A percentile compares a stretch with the other conserved stretches of the same genome.
These are phyloP conservation scores for Telfairia occidentalis DNA, from an alignment of 331 rosid genomes.

Conservation along the genomic window DNA sequence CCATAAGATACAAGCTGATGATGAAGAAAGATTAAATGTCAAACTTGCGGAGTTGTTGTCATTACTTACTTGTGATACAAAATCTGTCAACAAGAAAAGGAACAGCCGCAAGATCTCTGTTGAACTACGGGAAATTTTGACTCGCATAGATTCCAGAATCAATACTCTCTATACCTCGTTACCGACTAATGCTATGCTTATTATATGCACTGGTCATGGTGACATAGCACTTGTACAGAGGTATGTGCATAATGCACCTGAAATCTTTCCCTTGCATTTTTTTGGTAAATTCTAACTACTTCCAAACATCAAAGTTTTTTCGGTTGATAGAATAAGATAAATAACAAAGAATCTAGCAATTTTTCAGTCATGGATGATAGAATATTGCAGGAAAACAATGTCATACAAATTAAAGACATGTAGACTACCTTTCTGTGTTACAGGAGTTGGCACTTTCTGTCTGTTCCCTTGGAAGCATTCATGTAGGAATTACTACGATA, in stretches of 20 bases:
- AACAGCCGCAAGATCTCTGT: slow-evolving; percentile 26
- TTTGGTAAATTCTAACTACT: not conserved
- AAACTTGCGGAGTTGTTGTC: slow-evolving; percentile 79
- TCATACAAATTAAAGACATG: not conserved
- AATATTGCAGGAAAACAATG: not conserved
- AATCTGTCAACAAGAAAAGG: slow-evolving; percentile 32
- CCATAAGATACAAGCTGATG: slow-evolving; percentile 65
- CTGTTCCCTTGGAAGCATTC: not conserved
- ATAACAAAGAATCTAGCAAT: not conserved
- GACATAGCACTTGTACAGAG: slow-evolving; percentile 77
- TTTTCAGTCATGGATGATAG: not conserved
- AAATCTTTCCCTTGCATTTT: slow-evolving; percentile 4
- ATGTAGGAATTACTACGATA: not conserved
- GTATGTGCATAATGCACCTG: slow-evolving; percentile 25
- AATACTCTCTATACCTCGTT: slow-evolving; percentile 37
- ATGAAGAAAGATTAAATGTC: slow-evolving; percentile 51
- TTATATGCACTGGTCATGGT: slow-evolving; percentile 90
- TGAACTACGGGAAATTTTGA: slow-evolving; percentile 64
- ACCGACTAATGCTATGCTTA: slow-evolving; percentile 77
- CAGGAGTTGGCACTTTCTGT: not conserved
- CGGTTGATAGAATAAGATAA: not conserved
- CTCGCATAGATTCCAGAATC: slow-evolving; percentile 59
- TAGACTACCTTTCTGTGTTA: not conserved
- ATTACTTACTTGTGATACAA: slow-evolving; percentile 55
- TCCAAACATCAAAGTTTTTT: not conserved